phyloP scores from a whole-genome alignment of 1,284 basidiomycete genomes.

The Chalciporus sp. region DNA sequence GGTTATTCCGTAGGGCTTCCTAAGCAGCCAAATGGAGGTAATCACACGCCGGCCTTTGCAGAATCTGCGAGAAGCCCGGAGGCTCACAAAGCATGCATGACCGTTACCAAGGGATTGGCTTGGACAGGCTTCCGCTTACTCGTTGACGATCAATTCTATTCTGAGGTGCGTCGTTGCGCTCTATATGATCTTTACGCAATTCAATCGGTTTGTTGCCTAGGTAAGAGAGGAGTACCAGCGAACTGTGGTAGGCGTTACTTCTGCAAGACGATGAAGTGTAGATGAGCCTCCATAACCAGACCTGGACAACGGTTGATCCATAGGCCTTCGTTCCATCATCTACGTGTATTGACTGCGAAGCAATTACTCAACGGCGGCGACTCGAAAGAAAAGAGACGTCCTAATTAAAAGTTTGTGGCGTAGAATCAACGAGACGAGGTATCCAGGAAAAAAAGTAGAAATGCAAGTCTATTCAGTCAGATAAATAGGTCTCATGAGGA shows the following conservation, averaged over 20 bases:
- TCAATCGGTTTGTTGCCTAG: conserved; percentile 22
- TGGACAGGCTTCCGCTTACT: conserved; percentile 60
- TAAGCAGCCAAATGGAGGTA: conserved; percentile 59
- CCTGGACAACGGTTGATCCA: conserved; percentile 2
- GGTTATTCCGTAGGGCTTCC: conserved; percentile 67
- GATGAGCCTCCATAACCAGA: background rate
- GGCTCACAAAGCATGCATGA: conserved; percentile 63
- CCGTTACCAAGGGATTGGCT: conserved; percentile 62
- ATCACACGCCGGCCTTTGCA: conserved; percentile 69
- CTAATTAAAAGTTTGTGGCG: conserved; percentile 22
- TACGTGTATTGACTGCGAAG: conserved; percentile 2
- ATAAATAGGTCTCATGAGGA: conserved; percentile 15
- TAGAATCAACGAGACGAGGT: conserved; percentile 15
- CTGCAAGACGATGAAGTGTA: conserved; percentile 8
- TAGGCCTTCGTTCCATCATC: conserved; percentile 13
- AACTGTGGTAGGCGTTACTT: conserved; percentile 11
- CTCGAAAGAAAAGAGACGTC: conserved; percentile 10
- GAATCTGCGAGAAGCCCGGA: conserved; percentile 57
- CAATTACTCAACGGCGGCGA: conserved; percentile 17
- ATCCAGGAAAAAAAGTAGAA: conserved; percentile 22
- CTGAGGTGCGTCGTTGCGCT: conserved; percentile 41
- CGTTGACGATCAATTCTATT: conserved; percentile 58
- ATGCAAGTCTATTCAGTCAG: background rate
- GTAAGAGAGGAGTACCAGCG: conserved; percentile 36
- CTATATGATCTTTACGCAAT: background rate